These are phyloP conservation scores for Claviceps humidiphila DNA, from an alignment of 2,329 filamentous ascomycete species.

Conservation along the genomic window DNA sequence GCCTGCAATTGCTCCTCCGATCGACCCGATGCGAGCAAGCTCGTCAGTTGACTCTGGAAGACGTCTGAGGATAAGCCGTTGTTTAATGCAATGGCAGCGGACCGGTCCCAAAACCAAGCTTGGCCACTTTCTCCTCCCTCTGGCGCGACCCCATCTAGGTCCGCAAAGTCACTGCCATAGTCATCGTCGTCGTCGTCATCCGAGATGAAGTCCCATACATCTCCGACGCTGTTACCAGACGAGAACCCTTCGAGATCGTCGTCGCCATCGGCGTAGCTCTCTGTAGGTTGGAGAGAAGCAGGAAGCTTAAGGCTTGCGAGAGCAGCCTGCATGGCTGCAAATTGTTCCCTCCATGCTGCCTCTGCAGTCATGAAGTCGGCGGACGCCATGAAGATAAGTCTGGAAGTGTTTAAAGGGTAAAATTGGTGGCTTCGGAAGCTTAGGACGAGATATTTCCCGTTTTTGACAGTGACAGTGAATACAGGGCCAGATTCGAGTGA, in stretches of 20 bases:
- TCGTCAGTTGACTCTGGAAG: slow-evolving; percentile 65
- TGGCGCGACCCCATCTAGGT: slow-evolving; percentile 33
- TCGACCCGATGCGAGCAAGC: slow-evolving; percentile 53
- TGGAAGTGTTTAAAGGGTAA: neutral
- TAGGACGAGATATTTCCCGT: neutral
- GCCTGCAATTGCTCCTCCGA: slow-evolving; percentile 84
- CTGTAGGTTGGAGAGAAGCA: slow-evolving; percentile 24
- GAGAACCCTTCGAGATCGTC: slow-evolving; percentile 46
- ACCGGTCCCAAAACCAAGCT: slow-evolving; percentile 61
- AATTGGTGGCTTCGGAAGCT: neutral
- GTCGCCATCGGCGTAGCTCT: slow-evolving; percentile 47
- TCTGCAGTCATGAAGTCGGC: slow-evolving; percentile 27
- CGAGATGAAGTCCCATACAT: slow-evolving; percentile 88
- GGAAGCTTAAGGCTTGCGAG: slow-evolving; percentile 58
- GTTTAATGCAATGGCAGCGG: slow-evolving; percentile 50
- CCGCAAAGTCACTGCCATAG: slow-evolving; percentile 52
- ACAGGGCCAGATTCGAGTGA: neutral
- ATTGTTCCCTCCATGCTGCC: slow-evolving; percentile 69
- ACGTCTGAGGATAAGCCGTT: slow-evolving; percentile 54
- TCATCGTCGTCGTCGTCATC: slow-evolving; percentile 58
- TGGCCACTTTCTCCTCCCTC: slow-evolving; percentile 29
- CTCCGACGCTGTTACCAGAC: slow-evolving; percentile 53
- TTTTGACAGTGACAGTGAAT: neutral
- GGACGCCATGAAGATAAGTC: slow-evolving; percentile 18
- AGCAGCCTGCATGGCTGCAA: slow-evolving; percentile 74